Base-by-base conservation (phyloP, 305 asterid genomes). In the Caryopteris hybrid region DNA sequence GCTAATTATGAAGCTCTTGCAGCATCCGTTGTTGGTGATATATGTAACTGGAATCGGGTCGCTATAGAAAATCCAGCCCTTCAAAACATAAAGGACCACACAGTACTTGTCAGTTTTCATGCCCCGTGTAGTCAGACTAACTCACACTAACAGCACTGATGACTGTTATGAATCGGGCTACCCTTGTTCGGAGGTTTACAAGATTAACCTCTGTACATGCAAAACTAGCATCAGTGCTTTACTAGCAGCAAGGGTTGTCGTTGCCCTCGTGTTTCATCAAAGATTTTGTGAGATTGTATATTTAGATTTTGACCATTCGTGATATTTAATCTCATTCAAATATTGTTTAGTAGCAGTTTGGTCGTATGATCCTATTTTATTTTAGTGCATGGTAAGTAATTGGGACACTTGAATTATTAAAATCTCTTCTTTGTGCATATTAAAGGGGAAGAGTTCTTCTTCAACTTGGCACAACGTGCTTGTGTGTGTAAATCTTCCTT, bases 1-100 rank as follows among this genome's bases (percentile, higher is more conserved):
- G 82, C 86, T 89, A 82, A 83, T 80, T 31, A 18, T 36, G 42
- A 42, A 69, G 66, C 68, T 29, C n/a, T 31, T 48, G 61, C 55
- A 47, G 41, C 34, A 46, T 45, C 47, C 10, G 9, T 3, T 25
- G 21, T 34, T 48, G 48, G 57, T 45, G 36, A n/a, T n/a, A 25
- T 25, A 2, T 62, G 76, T 64, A 31, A 25, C 39, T 14, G 61
- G 18, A 21, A 68, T 8, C 17, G 31, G 53, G 51, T 36, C 36
- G 39, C 63, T 45, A 14, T 20, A 47, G 56, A 55, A 47, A 53
- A 23, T 12, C 59, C 39, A 22, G 17, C 20, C 21, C 31, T 2
- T 6, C 56, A 13, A 61, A 41, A 54, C 18, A 42, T 34, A 8
- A 22, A 58, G 39, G 58, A 39, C 27, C 27, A 2, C 59, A 8